These are phyloP conservation scores for Boletus bicolor DNA, from an alignment of 768 basidiomycete species.

Conservation along the genomic window DNA sequence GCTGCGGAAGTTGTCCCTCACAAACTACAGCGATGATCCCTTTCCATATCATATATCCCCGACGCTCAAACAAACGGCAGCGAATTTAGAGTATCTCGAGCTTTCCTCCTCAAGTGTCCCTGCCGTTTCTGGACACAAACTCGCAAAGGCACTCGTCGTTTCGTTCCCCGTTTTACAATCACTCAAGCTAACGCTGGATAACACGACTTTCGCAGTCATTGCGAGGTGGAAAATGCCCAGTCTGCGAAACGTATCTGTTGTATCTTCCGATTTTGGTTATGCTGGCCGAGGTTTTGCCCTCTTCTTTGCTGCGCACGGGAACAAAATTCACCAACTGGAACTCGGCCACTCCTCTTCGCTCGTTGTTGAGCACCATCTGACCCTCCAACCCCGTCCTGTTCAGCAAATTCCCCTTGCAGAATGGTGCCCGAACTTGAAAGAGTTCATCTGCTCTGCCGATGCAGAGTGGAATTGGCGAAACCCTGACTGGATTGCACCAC, in stretches of 20 bases:
- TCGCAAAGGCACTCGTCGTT: constrained; percentile 26
- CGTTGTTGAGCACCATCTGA: constrained; percentile 66
- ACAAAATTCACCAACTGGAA: constrained; percentile 60
- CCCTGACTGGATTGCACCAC: constrained; percentile 80
- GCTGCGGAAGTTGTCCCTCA: constrained; percentile 63
- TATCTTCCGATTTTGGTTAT: constrained; percentile 69
- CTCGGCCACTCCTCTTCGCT: constrained; percentile 68
- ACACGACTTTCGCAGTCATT: constrained; percentile 65
- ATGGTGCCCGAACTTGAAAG: constrained; percentile 65
- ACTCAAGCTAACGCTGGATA: constrained; percentile 68
- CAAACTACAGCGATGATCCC: constrained; percentile 65
- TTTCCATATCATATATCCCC: constrained; percentile 55
- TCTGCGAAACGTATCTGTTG: constrained; percentile 61
- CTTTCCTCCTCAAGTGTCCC: constrained; percentile 56
- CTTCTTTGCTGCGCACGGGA: constrained; percentile 68
- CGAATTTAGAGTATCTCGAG: constrained; percentile 63
- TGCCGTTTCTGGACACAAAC: constrained; percentile 33
- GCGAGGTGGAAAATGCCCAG: constrained; percentile 64
- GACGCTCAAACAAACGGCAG: constrained; percentile 49
- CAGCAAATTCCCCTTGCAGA: constrained; percentile 50
- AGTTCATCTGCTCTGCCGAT: constrained; percentile 74
- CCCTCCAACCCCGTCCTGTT: constrained; percentile 38
- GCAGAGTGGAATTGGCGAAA: constrained; percentile 80
- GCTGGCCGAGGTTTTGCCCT: constrained; percentile 59
- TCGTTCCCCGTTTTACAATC: constrained; percentile 62